These are phyloP conservation scores for Fraxinus albicans DNA, from an alignment of 305 asterid genomes.

Conservation along the genomic window DNA sequence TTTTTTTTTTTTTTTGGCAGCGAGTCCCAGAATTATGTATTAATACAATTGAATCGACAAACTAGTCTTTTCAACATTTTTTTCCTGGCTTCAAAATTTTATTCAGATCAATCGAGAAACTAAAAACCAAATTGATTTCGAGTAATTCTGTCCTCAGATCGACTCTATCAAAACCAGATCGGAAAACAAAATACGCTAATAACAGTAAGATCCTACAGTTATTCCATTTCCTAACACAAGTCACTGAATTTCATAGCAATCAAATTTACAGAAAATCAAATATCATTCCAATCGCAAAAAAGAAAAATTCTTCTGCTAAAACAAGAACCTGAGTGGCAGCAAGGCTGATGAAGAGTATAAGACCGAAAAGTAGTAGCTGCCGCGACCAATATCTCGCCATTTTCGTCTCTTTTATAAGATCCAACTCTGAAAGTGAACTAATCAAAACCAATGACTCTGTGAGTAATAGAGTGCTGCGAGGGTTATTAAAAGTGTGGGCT, in stretches of 20 bases:
- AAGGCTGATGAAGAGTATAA: conserved; percentile 25
- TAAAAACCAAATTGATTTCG: neutral
- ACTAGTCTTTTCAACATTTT: neutral
- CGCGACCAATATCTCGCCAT: conserved; percentile 32
- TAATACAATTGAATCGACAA: neutral
- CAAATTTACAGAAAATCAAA: neutral
- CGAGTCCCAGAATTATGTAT: neutral
- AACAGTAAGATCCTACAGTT: neutral
- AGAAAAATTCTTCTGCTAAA: neutral
- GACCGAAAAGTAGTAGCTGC: conserved; percentile 4
- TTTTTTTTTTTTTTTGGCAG: neutral
- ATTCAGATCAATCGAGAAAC: neutral
- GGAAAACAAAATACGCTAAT: neutral
- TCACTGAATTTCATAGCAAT: neutral
- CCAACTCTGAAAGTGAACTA: neutral
- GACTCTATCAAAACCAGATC: neutral
- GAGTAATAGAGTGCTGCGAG: neutral
- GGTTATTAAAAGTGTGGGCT: neutral
- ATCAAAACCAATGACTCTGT: neutral
- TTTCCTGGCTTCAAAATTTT: neutral
- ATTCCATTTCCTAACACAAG: neutral
- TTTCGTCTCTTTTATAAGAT: conserved; percentile 15
- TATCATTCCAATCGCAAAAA: neutral
- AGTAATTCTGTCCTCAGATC: neutral
- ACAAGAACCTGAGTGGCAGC: conserved; percentile 35